phyloP scores from a whole-genome alignment of 306 rosid genomes.

The Dryas octopetala region DNA sequence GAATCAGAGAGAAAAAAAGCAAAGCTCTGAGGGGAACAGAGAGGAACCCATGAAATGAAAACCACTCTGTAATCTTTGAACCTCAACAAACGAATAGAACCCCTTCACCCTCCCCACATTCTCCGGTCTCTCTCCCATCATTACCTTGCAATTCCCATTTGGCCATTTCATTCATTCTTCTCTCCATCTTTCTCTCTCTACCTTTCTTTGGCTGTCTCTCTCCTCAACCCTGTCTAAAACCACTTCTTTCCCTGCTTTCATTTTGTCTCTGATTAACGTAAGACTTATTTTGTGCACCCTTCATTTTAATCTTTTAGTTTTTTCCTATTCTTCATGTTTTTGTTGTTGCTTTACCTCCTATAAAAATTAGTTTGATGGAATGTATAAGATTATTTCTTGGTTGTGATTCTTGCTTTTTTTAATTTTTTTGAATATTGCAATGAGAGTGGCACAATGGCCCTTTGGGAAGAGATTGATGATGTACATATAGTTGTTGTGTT shows the following conservation, averaged over 20 bases:
- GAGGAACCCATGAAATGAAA: neutral
- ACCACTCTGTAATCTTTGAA: slow-evolving; percentile 33
- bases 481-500: neutral
- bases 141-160: slow-evolving; percentile 33
- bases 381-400: slow-evolving; percentile 6
- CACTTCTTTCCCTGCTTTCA: slow-evolving; percentile 25
- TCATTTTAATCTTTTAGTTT: neutral
- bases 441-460: neutral
- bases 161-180: slow-evolving; percentile 3
- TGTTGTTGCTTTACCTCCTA: neutral
- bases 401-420: neutral
- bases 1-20: neutral
- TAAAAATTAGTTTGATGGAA: neutral
- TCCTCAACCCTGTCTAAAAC: slow-evolving; percentile 26
- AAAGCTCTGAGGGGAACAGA: slow-evolving; percentile 3
- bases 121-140: slow-evolving; percentile 47
- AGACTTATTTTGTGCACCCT: neutral
- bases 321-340: neutral
- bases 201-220: slow-evolving; percentile 25
- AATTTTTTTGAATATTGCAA: neutral
- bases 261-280: slow-evolving; percentile 45
- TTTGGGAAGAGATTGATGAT: neutral
- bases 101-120: slow-evolving; percentile 33
- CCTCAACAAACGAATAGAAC: slow-evolving; percentile 9
- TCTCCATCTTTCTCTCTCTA: slow-evolving; percentile 16